Evolutionary conservation across 305 asterid genomes (phyloP).

Genomic region (Ilex paraguariensis): DNA sequence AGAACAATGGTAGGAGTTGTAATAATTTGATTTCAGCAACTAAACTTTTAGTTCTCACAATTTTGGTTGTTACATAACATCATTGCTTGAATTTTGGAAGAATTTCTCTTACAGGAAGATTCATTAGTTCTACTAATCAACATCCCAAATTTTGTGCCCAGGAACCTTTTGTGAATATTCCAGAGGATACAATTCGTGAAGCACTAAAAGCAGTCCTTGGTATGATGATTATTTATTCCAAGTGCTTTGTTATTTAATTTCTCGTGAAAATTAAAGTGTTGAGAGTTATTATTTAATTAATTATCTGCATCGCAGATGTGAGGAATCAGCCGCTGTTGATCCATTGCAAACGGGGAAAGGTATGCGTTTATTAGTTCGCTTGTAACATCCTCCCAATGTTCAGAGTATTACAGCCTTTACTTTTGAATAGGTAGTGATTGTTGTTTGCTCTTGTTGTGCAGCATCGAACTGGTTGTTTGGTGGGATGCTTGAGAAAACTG

Average conservation of each 20-base stretch:
- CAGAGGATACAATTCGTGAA: constrained; percentile 58
- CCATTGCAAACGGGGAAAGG: constrained; percentile 85
- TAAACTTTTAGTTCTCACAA: too few species aligned
- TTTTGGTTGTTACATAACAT: too few species aligned
- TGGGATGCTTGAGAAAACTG: constrained; percentile 61
- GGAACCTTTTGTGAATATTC: constrained; percentile 76
- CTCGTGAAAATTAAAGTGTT: neutral
- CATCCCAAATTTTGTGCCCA: constrained; percentile 3
- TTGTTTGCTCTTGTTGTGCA: constrained; percentile 15
- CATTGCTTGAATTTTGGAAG: too few species aligned
- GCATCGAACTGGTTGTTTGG: constrained; percentile 69
- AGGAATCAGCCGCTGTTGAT: constrained; percentile 69
- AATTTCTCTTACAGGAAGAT: too few species aligned
- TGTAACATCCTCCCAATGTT: neutral
- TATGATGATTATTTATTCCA: constrained; percentile 14
- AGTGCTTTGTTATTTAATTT: neutral
- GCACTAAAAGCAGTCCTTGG: constrained; percentile 56
- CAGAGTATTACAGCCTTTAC: too few species aligned
- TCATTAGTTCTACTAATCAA: too few species aligned
- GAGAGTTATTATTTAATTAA: neutral
- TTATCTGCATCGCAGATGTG: constrained; percentile 31
- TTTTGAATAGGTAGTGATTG: neutral
- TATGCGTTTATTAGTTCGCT: constrained; percentile 8
- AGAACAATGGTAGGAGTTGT: too few species aligned
- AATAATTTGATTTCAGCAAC: too few species aligned